Percentiles rank a stretch among this genome's conserved stretches.
These are phyloP conservation scores for Chlorella sorokiniana DNA, from an alignment of 139 green algal species.

Conservation along the genomic window DNA sequence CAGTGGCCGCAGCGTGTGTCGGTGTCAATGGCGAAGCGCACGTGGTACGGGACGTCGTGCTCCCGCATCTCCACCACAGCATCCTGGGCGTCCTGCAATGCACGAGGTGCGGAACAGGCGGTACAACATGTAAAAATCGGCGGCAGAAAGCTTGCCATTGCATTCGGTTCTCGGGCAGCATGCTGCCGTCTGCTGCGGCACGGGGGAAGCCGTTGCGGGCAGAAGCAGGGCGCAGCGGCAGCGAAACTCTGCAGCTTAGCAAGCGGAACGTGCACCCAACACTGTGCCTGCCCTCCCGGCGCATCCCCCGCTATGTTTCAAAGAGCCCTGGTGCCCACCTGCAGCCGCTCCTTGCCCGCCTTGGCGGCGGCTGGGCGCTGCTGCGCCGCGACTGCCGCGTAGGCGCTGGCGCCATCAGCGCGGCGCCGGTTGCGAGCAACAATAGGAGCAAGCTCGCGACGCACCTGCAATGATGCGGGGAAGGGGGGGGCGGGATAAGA, in stretches of 20 bases:
- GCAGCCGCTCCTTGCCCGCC: constrained; percentile 25
- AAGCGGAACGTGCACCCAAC: too few species aligned
- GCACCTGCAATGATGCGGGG: constrained; percentile 71
- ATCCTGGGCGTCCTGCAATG: constrained; percentile 77
- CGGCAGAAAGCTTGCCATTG: too few species aligned
- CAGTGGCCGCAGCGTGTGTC: constrained; percentile 89
- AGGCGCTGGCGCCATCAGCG: constrained; percentile 45
- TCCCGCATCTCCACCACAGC: constrained; percentile 89
- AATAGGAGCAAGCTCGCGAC: constrained; percentile 75
- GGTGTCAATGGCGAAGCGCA: constrained; percentile 93
- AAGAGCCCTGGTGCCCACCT: not conserved
- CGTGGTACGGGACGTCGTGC: constrained; percentile 97
- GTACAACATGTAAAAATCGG: not conserved
- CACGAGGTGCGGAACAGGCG: too few species aligned
- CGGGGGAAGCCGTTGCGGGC: too few species aligned
- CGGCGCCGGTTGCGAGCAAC: constrained; percentile 67
- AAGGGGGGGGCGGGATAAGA: not conserved
- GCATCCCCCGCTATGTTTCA: too few species aligned
- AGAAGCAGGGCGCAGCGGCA: too few species aligned
- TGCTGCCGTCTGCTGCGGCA: too few species aligned
- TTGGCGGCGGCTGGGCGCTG: constrained; percentile 11
- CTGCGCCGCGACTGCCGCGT: constrained; percentile 36
- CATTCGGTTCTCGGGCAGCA: too few species aligned
- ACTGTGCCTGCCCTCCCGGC: too few species aligned
- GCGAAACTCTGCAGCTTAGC: too few species aligned